These are phyloP conservation scores for Isoetes engelmannii DNA, from an alignment of 83 land plant genomes.

Conservation along the genomic window DNA sequence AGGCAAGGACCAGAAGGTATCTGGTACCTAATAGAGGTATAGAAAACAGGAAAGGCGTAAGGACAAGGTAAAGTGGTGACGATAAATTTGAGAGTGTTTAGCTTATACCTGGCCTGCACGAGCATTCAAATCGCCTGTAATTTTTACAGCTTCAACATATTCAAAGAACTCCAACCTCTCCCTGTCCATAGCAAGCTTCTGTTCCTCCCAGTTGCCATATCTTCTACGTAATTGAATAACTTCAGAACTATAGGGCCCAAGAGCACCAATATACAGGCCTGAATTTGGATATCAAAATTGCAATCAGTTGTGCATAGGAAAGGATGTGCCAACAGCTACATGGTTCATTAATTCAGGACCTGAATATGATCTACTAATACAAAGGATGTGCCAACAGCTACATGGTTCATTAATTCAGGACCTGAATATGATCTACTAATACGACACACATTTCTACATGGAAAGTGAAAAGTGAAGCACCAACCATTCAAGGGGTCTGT, in stretches of 20 bases:
- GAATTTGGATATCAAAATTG: background rate
- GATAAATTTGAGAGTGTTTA: too few relatives aligned
- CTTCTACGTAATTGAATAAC: slow-evolving; percentile 79
- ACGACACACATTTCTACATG: too few relatives aligned
- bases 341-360: background rate
- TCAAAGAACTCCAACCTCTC: slow-evolving; percentile 79
- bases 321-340: background rate
- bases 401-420: background rate
- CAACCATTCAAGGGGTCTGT: slow-evolving; percentile 79
- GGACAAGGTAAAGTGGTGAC: too few relatives aligned
- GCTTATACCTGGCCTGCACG: slow-evolving; percentile 88
- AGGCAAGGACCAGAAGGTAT: too few relatives aligned
- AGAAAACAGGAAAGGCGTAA: too few relatives aligned
- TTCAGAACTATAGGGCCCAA: slow-evolving; percentile 83
- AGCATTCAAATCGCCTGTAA: slow-evolving; percentile 93
- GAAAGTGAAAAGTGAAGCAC: slow-evolving; percentile 8
- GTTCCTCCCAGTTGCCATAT: slow-evolving; percentile 71
- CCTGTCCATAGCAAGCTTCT: slow-evolving; percentile 23
- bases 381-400: background rate
- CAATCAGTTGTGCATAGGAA: background rate
- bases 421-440: background rate
- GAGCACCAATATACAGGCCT: slow-evolving; percentile 92
- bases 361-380: background rate
- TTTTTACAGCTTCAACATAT: slow-evolving; percentile 94
- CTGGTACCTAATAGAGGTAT: too few relatives aligned